Evolutionary conservation across 768 basidiomycete genomes (phyloP), one percentile per base, ranked within the genome.

Genomic region (Boletus barrowsii): DNA sequence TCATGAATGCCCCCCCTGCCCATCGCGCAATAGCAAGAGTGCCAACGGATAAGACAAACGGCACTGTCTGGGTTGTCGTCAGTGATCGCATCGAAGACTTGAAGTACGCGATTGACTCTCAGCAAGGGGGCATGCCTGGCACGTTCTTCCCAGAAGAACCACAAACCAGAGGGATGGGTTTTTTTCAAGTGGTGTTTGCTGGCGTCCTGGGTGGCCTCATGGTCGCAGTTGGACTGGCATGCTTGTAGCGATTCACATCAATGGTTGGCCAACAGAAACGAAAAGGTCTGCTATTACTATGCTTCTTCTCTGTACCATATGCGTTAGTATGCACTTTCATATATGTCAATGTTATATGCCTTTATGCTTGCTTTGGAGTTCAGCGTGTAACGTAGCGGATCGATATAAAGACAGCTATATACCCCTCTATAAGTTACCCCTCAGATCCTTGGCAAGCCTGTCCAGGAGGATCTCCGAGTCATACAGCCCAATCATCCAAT

Each of bases 401-500:
- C 50, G 29, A 30, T 54, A 58, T 35, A 43, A 49, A 55, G 22
- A 47, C n/a, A 51, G 13, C 13, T 30, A 46, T 32, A 48, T 49
- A 51, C 56, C 54, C 18, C 30, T 42, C 20, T 17, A 61, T 50
- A 60, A 58, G 10, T 64, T 56, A 63, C n/a, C 40, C 43, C 30
- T 24, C 22, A 33, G 35, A 44, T 39, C 36, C 20, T 24, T n/a
- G 30, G 42, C 11, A 32, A 45, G 15, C 20, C 36, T 36, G 42
- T 55, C 56, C 39, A 48, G 40, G 18, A 50, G 14, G 29, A 26
- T 8, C 30, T 22, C 32, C 29, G 29, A 29, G 5, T 54, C 64
- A 82, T 45, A 82, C 68, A 39, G 77, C 76, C 84, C 84, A 85
- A 33, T 85, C 85, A 58, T 83, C 84, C 56, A 75, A 72, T 61